These are phyloP conservation scores for Mycena floridula DNA, from an alignment of 768 basidiomycete genomes.

Conservation along the genomic window DNA sequence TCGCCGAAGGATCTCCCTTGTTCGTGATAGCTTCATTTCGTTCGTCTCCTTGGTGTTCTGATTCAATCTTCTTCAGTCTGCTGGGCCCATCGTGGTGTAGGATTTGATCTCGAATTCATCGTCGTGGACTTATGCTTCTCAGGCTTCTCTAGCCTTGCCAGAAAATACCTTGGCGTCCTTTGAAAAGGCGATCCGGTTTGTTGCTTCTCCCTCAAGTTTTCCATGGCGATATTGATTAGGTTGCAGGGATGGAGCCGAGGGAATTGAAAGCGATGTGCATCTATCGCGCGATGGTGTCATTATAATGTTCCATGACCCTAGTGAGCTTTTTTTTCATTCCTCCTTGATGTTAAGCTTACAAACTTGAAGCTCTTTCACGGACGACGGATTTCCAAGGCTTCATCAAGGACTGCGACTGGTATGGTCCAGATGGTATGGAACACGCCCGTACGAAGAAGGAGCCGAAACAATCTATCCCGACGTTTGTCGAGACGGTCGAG, in stretches of 20 bases:
- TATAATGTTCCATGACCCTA: slow-evolving; percentile 94
- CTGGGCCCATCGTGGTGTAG: no score
- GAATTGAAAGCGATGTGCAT: slow-evolving; percentile 97
- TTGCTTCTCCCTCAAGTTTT: no score
- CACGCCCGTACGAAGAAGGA: slow-evolving; percentile 73
- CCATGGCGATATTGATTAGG: no score
- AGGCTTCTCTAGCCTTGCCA: slow-evolving; percentile 79
- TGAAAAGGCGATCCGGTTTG: slow-evolving; percentile 88
- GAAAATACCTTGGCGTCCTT: slow-evolving; percentile 97
- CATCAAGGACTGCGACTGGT: slow-evolving; percentile 69
- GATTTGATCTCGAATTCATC: no score
- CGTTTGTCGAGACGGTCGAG: slow-evolving; percentile 77
- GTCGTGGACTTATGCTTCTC: no score
- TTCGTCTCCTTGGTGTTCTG: no score
- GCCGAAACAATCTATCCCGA: slow-evolving; percentile 85
- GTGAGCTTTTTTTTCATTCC: slow-evolving; percentile 30
- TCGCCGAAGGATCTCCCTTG: no score
- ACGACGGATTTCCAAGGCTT: slow-evolving; percentile 75
- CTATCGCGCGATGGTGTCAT: slow-evolving; percentile 84
- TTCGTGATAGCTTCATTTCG: no score
- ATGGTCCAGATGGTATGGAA: slow-evolving; percentile 66
- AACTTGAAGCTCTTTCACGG: slow-evolving; percentile 59
- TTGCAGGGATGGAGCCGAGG: slow-evolving; percentile 94
- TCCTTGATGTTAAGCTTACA: slow-evolving; percentile 11
- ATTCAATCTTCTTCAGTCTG: no score